Evolutionary conservation across 1,139 yeast species (phyloP), one percentile per base, ranked within the genome.

Genomic region (Yamadazyma diddensiae): DNA sequence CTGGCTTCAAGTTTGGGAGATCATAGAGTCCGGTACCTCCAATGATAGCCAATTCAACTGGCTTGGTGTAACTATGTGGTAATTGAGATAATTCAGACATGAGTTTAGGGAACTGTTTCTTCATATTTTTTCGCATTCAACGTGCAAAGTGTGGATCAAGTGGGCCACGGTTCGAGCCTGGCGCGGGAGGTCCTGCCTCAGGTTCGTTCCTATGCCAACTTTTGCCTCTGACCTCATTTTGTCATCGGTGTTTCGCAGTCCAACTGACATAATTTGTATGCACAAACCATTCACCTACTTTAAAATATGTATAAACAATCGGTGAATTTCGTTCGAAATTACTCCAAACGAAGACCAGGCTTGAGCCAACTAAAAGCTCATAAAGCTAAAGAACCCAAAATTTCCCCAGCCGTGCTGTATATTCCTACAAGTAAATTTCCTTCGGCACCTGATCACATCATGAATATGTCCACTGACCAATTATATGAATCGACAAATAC

Each of bases 21-120:
- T 86, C 84, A 67, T 92, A 92, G 28, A 92, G 73, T n/a, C 99
- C 99, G 3, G 98, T 92, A 27, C 98, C 98, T 24, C 98, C 98
- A 55, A 92, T 92, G 44, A 92, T 78, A 28, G 95, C 97, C 30
- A 92, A 70, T 26, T 77, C 72, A 16, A 92, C 86, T 23, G 57
- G 57, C 29, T 59, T 61, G 31, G 57, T 59, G 52, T 58, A 70
- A 26, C 53, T 47, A 45, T 62, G 70, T 10, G 76, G 75, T 41
- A 69, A 39, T 17, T 23, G 20, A 6, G 33, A 10, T 24, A 36
- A 33, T 23, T 39, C 43, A 8, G 39, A 29, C 46, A 42, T 40
- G 15, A 31, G 33, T 28, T 25, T 36, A 17, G 42, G 44, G 28
- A 43, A 39, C 20, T 35, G 29, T 31, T 42, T 42, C 24, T 37